These are phyloP conservation scores for Galium porrigens DNA, from an alignment of 305 asterid species.

Conservation along the genomic window DNA sequence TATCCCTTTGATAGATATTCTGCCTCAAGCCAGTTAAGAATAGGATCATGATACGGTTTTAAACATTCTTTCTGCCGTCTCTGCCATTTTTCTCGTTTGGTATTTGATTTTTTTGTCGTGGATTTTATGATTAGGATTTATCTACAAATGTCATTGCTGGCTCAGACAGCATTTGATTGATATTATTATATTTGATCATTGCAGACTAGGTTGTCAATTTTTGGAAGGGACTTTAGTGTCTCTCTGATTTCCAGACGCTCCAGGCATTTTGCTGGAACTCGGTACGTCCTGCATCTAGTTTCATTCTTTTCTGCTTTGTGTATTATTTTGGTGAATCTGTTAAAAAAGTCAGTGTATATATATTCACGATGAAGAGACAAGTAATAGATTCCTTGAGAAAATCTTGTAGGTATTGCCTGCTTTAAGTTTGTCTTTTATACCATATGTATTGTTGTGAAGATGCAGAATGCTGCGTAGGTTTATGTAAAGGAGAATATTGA, in stretches of 20 bases:
- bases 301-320: not conserved
- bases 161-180: not conserved
- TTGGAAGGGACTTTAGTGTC: conserved; percentile 85
- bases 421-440: not conserved
- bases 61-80: not conserved
- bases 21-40: not conserved
- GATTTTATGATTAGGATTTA: not conserved
- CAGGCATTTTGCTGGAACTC: conserved; percentile 99
- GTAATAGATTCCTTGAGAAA: not conserved
- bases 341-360: not conserved
- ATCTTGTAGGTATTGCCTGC: not conserved
- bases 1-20: not conserved
- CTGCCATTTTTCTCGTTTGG: not conserved
- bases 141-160: not conserved
- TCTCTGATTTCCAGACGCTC: conserved; percentile 87
- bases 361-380: not conserved
- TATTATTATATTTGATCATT: conserved; percentile 17
- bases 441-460: not conserved
- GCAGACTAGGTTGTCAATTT: conserved; percentile 73
- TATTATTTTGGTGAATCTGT: not conserved
- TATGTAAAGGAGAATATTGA: not conserved
- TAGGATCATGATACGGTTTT: not conserved
- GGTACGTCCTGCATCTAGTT: conserved; percentile 28
- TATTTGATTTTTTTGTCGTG: not conserved
- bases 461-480: not conserved